Percentiles rank a stretch among this genome's conserved stretches.
phyloP scores from a whole-genome alignment of 495 filamentous ascomycete species.

The Penicillium crystallinum region DNA sequence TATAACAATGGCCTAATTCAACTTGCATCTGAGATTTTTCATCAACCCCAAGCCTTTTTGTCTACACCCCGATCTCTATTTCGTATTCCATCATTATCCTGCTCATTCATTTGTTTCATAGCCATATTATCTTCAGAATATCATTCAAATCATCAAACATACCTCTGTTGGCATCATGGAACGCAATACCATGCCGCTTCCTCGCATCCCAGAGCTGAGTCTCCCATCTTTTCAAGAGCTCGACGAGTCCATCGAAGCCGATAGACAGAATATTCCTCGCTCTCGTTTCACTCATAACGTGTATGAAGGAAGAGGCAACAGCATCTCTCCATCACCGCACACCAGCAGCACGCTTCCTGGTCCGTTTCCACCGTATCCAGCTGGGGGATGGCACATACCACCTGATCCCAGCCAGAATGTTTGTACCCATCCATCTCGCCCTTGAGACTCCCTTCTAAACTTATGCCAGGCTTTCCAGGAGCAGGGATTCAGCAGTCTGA shows the following conservation, averaged over 20 bases:
- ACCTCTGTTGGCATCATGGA: background rate
- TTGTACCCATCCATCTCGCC: background rate
- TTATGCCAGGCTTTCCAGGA: background rate
- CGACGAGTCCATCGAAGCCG: background rate
- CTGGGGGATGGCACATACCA: background rate
- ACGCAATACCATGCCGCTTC: background rate
- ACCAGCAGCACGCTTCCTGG: background rate
- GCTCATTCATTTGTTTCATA: background rate
- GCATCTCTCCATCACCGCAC: background rate
- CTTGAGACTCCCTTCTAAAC: background rate
- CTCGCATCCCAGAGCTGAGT: background rate
- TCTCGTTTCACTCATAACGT: background rate
- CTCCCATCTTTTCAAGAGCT: constrained; percentile 4
- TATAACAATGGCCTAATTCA: background rate
- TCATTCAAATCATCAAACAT: background rate
- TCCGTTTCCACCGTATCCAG: constrained; percentile 1
- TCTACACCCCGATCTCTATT: background rate
- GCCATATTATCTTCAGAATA: background rate
- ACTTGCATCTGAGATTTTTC: constrained; percentile 5
- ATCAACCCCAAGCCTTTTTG: constrained; percentile 2
- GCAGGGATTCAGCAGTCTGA: background rate
- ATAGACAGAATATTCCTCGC: background rate
- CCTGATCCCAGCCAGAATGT: constrained; percentile 8
- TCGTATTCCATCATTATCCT: background rate
- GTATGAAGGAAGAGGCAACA: background rate